Conservation (phyloP, 192 early-diverging fungal species). For the Coemansia sp. region DNA sequence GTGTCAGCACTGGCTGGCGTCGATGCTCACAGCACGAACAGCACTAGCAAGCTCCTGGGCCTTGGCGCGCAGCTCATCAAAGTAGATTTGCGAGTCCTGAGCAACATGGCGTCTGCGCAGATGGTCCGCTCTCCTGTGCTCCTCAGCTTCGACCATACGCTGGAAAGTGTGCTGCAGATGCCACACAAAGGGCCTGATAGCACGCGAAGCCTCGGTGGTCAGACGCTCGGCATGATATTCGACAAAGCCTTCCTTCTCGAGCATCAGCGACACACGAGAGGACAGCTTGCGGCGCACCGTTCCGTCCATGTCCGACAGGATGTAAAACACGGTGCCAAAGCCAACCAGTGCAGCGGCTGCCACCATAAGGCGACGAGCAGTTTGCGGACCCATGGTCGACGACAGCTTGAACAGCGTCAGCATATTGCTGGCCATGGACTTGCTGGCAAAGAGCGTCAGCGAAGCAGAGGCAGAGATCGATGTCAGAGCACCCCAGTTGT, state of each 20-base stretch:
- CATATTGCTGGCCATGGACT: slow-evolving; percentile 32
- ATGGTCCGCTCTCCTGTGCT: slow-evolving; percentile 62
- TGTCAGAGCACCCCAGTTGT: slow-evolving; percentile 62
- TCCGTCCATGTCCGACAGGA: slow-evolving; percentile 68
- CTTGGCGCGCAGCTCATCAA: slow-evolving; percentile 62
- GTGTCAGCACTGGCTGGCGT: slow-evolving; percentile 8
- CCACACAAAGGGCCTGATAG: slow-evolving; percentile 68
- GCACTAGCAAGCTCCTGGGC: slow-evolving; percentile 57
- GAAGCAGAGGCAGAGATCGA: slow-evolving; percentile 54
- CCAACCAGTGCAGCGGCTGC: slow-evolving; percentile 40
- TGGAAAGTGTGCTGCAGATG: slow-evolving; percentile 69
- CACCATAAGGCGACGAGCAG: slow-evolving; percentile 49
- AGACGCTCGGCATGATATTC: slow-evolving; percentile 65
- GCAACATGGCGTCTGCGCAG: slow-evolving; percentile 58
- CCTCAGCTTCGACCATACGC: slow-evolving; percentile 71
- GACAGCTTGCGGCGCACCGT: slow-evolving; percentile 72
- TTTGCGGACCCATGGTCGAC: slow-evolving; percentile 39
- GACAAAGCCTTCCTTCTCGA: slow-evolving; percentile 57
- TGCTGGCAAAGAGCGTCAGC: slow-evolving; percentile 55
- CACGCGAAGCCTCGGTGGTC: slow-evolving; percentile 62
- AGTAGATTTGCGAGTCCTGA: slow-evolving; percentile 68
- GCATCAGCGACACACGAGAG: slow-evolving; percentile 54
- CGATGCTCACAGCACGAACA: slow-evolving; percentile 40
- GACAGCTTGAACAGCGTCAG: slow-evolving; percentile 41
- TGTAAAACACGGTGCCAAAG: slow-evolving; percentile 61